Base-by-base conservation (phyloP, 1,284 basidiomycete genomes). In the Mycena citricolor region DNA sequence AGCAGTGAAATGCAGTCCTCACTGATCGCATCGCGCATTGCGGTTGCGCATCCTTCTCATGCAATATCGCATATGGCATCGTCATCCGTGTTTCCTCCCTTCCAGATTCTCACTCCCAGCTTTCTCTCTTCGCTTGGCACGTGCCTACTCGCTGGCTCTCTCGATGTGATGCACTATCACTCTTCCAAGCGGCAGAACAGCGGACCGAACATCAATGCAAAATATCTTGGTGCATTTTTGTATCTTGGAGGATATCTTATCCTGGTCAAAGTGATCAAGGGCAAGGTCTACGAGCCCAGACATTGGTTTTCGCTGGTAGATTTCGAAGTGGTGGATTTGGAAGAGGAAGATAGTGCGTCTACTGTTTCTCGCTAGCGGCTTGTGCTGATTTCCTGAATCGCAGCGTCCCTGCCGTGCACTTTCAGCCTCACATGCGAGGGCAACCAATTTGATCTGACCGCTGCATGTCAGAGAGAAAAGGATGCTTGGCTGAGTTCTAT, bases 221-320 rank as follows among this genome's bases (percentile, higher is more conserved):
- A 88, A 61, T 94, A 94, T 62, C 72, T 91, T 14, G 92, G 88
- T 26, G 89, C 87, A 8, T 94, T 97, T 62, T 68, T 97, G 34
- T 97, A 93, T 60, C 68, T 77, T 10, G 90, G 90, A 12, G 86
- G 83, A 12, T 95, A 92, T 61, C 66, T 97, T 35, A 75, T 95
- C 30, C 69, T 97, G 28, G 89, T 83, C 56, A 97, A 95, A 68
- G 83, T 93, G 39, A 71, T 76, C 54, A 92, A 90, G 66, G 76
- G 81, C 33, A 87, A 79, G 61, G 71, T 73, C 19, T 97, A 95
- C 59, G 91, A 94, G 58, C 82, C 90, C 8, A 79, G 77, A 45
- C 86, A 94, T 61, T 97, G 90, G 86, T 84, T 97, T 56, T 78
- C 83, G 29, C 67, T 95, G 31, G 71, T 73, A 39, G 78, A 78